A percentile compares a stretch with the other conserved stretches of the same genome.
Conservation (phyloP, 2,329 filamentous ascomycete genomes). For the Paecilomyces sp. region DNA sequence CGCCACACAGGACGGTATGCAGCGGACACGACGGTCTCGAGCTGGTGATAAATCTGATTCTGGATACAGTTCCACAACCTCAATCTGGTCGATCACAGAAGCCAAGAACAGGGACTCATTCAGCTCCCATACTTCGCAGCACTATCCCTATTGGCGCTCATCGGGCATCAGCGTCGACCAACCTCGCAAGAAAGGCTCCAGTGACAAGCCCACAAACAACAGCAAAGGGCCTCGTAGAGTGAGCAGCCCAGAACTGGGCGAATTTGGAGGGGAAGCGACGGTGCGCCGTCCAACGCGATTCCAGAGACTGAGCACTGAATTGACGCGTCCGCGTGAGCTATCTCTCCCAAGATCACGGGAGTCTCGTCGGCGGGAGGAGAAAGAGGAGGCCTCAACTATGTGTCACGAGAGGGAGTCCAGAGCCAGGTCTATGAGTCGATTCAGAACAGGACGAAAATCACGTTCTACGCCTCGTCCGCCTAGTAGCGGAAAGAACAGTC, state of each 20-base stretch:
- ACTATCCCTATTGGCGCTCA: neutral
- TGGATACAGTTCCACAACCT: slow-evolving; percentile 32
- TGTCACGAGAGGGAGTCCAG: neutral
- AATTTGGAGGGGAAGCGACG: neutral
- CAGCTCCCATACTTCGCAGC: neutral
- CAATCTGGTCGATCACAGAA: slow-evolving; percentile 5
- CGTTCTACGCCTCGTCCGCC: neutral
- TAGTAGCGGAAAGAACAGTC: neutral
- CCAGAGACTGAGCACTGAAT: neutral
- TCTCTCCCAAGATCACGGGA: neutral
- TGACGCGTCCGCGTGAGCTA: neutral
- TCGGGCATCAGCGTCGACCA: neutral
- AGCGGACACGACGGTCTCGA: slow-evolving; percentile 10
- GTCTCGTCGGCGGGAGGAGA: neutral
- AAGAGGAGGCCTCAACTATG: neutral
- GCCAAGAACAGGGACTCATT: neutral
- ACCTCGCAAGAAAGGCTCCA: neutral
- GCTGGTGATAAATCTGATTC: slow-evolving; percentile 28
- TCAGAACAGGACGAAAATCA: neutral
- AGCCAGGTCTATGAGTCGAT: neutral
- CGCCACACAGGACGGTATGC: slow-evolving; percentile 3
- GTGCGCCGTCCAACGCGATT: neutral
- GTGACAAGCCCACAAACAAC: neutral
- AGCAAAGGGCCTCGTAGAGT: neutral
- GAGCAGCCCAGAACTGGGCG: neutral